phyloP scores from a whole-genome alignment of 768 basidiomycete genomes.

The Leccinum rimulosum region DNA sequence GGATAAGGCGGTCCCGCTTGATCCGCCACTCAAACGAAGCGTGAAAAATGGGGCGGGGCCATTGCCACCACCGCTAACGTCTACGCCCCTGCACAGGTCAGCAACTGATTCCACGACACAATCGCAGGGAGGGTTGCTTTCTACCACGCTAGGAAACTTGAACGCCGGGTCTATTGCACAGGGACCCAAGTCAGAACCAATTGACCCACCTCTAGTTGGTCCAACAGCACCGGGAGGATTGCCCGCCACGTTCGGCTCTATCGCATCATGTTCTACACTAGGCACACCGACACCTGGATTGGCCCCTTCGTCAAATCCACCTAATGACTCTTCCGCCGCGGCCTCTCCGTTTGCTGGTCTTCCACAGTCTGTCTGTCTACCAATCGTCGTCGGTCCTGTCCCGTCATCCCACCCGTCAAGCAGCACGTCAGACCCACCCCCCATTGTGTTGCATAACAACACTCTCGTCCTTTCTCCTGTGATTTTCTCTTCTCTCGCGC shows the following conservation, averaged over 20 bases:
- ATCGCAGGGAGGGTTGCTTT: constrained; percentile 1
- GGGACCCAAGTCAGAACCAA: constrained; percentile 8
- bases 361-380: constrained; percentile 54
- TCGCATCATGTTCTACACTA: constrained; percentile 5
- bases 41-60: constrained; percentile 59
- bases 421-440: constrained; percentile 43
- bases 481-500: constrained; percentile 76
- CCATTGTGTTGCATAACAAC: constrained; percentile 83
- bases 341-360: constrained; percentile 30
- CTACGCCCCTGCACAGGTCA: constrained; percentile 49
- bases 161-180: not conserved
- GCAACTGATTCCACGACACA: constrained; percentile 4
- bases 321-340: constrained; percentile 19
- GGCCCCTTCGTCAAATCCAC: constrained; percentile 11
- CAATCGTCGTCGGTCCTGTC: constrained; percentile 74
- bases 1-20: constrained; percentile 50
- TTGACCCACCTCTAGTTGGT: constrained; percentile 2
- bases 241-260: not conserved
- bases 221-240: constrained; percentile 1
- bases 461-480: constrained; percentile 81
- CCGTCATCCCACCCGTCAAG: constrained; percentile 57
- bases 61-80: constrained; percentile 68
- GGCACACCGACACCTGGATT: constrained; percentile 8
- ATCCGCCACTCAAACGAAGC: constrained; percentile 69
- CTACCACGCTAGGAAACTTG: not conserved